These are phyloP conservation scores for Rhizopogon roseolus DNA, from an alignment of 768 basidiomycete genomes.

Conservation along the genomic window DNA sequence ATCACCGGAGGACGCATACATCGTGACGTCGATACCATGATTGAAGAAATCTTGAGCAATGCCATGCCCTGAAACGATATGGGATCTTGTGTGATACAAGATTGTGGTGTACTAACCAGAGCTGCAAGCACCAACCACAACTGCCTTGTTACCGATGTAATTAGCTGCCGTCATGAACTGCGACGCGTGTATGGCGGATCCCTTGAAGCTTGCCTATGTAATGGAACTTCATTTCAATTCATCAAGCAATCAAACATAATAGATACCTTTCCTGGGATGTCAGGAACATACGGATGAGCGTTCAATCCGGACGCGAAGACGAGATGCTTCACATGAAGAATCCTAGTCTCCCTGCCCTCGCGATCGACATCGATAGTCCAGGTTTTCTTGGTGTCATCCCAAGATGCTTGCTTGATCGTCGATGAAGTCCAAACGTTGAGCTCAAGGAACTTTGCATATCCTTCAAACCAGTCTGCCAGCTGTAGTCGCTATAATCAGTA, in stretches of 20 bases:
- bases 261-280: slow-evolving; percentile 19
- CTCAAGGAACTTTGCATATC: slow-evolving; percentile 54
- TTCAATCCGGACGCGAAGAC: slow-evolving; percentile 54
- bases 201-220: slow-evolving; percentile 46
- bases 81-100: background rate
- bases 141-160: slow-evolving; percentile 56
- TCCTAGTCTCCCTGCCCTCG: slow-evolving; percentile 21
- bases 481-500: slow-evolving; percentile 11
- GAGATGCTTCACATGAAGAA: slow-evolving; percentile 43
- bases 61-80: slow-evolving; percentile 24
- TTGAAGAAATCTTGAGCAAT: slow-evolving; percentile 31
- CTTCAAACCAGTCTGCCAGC: slow-evolving; percentile 65
- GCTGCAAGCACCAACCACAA: slow-evolving; percentile 67
- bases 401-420: slow-evolving; percentile 32
- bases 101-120: slow-evolving; percentile 33
- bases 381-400: slow-evolving; percentile 31
- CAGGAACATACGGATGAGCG: slow-evolving; percentile 40
- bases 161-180: slow-evolving; percentile 43
- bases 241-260: background rate
- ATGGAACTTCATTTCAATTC: background rate
- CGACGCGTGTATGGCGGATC: slow-evolving; percentile 48
- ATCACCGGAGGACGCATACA: slow-evolving; percentile 7
- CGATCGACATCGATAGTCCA: slow-evolving; percentile 44
- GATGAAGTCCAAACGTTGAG: slow-evolving; percentile 61
- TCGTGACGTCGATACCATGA: slow-evolving; percentile 25